Conservation (phyloP, 2,329 filamentous ascomycete genomes). For the Fusarium buharicum region DNA sequence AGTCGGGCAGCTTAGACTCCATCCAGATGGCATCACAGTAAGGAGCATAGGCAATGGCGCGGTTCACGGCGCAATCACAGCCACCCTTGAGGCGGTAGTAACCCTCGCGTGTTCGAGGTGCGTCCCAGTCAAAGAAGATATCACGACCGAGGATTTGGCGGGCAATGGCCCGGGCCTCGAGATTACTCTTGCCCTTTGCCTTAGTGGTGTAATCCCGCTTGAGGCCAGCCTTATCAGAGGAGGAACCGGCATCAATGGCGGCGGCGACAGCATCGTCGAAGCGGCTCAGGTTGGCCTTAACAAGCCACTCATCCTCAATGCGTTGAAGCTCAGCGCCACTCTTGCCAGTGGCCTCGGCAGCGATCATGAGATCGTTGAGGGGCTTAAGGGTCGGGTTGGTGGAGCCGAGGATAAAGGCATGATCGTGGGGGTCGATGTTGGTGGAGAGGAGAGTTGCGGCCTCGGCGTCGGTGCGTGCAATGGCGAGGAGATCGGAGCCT, state of each 20-base stretch:
- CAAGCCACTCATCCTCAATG: conserved; percentile 90
- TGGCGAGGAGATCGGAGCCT: conserved; percentile 86
- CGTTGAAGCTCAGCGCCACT: conserved; percentile 82
- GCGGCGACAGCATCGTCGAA: conserved; percentile 92
- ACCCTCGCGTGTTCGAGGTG: conserved; percentile 91
- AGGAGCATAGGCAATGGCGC: conserved; percentile 89
- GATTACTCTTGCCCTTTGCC: conserved; percentile 85
- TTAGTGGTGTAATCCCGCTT: conserved; percentile 73
- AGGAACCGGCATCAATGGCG: conserved; percentile 76
- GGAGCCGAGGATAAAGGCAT: conserved; percentile 88
- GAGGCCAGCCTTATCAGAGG: conserved; percentile 74
- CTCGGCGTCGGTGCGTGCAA: conserved; percentile 96
- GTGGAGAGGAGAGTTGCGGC: conserved; percentile 96
- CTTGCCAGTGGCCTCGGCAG: conserved; percentile 85
- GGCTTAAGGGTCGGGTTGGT: conserved; percentile 88
- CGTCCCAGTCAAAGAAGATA: conserved; percentile 94
- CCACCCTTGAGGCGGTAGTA: conserved; percentile 95
- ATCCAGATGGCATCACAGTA: conserved; percentile 99
- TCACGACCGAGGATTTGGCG: conserved; percentile 80
- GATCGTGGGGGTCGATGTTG: conserved; percentile 95
- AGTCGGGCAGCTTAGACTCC: conserved; percentile 98
- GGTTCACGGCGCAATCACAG: conserved; percentile 89
- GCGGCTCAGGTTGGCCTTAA: conserved; percentile 81
- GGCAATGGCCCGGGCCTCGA: conserved; percentile 83
- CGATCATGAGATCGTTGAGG: conserved; percentile 89